A percentile compares a stretch with the other conserved stretches of the same genome.
Conservation (phyloP, 2,329 filamentous ascomycete species). For the Aureobasidium sp. region DNA sequence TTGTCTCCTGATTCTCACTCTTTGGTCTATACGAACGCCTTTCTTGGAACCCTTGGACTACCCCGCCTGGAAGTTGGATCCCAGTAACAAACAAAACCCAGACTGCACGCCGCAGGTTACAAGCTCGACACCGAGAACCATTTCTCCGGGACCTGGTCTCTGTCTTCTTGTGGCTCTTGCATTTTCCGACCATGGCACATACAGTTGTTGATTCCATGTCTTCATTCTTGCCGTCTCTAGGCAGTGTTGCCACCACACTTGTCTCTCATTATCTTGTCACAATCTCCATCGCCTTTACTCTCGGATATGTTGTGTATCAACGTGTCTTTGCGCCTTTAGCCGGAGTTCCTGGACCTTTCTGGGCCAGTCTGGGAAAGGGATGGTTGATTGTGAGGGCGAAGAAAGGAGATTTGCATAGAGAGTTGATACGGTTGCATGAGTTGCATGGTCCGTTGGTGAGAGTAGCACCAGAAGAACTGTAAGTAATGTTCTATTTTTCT, state of each 20-base stretch:
- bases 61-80: neutral
- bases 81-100: neutral
- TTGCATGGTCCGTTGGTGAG: slow-evolving; percentile 34
- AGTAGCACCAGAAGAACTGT: slow-evolving; percentile 35
- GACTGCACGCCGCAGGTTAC: slow-evolving; percentile 13
- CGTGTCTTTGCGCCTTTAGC: slow-evolving; percentile 29
- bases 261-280: neutral
- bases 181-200: slow-evolving; percentile 5
- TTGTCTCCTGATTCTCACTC: neutral
- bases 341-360: slow-evolving; percentile 31
- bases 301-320: slow-evolving; percentile 30
- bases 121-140: slow-evolving; percentile 11
- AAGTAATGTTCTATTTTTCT: slow-evolving; percentile 4
- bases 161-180: slow-evolving; percentile 6
- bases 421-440: slow-evolving; percentile 34
- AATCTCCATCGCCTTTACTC: neutral
- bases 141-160: neutral
- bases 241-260: neutral
- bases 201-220: neutral
- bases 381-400: slow-evolving; percentile 36
- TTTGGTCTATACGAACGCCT: neutral
- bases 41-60: neutral
- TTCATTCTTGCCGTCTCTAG: neutral
- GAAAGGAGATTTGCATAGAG: slow-evolving; percentile 33
- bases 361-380: slow-evolving; percentile 28